Percentiles rank a stretch among this genome's conserved stretches.
Evolutionary conservation across 257 asterid genomes (phyloP).

Genomic region (Paraleonurus japonicus): DNA sequence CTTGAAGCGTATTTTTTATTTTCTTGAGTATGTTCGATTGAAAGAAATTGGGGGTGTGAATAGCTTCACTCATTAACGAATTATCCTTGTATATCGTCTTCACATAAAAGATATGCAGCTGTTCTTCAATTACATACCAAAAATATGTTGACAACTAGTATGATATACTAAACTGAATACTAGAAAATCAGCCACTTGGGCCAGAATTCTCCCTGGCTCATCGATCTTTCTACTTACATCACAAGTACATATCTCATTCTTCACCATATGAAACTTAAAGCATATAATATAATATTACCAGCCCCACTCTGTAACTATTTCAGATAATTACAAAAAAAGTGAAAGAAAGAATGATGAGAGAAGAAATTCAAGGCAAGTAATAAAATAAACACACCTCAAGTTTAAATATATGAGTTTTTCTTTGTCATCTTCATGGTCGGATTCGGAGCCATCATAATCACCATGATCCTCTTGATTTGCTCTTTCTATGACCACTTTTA

Average conservation of each 20-base stretch:
- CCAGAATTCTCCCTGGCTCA: background rate
- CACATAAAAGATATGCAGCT: background rate
- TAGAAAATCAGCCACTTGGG: no score
- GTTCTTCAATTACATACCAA: background rate
- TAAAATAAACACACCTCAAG: constrained; percentile 65
- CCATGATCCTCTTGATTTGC: constrained; percentile 64
- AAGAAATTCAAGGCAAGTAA: background rate
- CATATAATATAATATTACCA: background rate
- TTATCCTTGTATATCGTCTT: no score
- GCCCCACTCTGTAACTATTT: background rate
- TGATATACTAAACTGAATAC: background rate
- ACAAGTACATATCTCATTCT: background rate
- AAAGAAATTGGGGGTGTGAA: no score
- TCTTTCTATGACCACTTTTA: constrained; percentile 79
- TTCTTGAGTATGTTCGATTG: no score
- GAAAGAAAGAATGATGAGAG: background rate
- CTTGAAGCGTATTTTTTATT: no score
- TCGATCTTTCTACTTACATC: background rate
- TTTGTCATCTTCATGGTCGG: constrained; percentile 56
- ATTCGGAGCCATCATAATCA: constrained; percentile 55
- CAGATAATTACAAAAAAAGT: background rate
- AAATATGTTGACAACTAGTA: background rate
- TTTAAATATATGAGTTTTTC: constrained; percentile 74
- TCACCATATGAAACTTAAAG: background rate
- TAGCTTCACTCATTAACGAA: no score